Evolutionary conservation across 2,329 filamentous ascomycete genomes (phyloP).

Genomic region (Fusarium transvaalense): DNA sequence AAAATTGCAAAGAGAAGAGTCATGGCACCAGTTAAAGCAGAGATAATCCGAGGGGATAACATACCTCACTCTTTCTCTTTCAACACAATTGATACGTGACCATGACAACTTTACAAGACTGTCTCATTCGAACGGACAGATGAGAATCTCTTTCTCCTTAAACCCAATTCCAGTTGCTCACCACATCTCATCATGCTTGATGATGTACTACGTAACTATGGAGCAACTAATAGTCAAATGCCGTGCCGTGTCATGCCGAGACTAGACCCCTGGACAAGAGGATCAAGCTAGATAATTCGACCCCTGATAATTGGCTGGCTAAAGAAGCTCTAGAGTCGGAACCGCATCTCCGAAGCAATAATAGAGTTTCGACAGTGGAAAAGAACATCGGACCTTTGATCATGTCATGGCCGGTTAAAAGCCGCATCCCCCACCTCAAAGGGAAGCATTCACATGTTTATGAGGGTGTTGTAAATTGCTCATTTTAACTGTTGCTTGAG

Average conservation of each 20-base stretch:
- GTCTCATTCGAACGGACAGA: no score
- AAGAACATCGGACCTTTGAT: slow-evolving; percentile 2
- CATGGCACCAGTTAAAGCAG: no score
- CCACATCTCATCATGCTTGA: not conserved
- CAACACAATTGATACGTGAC: not conserved
- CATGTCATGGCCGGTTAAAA: slow-evolving; percentile 37
- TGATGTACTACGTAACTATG: not conserved
- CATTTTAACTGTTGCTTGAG: not conserved
- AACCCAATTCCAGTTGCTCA: no score
- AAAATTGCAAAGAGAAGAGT: no score
- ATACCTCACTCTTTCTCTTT: no score
- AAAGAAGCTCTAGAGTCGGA: not conserved
- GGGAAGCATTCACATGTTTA: slow-evolving; percentile 10
- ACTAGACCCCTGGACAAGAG: not conserved
- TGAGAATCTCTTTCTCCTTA: no score
- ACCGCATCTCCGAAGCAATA: slow-evolving; percentile 24
- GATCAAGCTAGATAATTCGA: slow-evolving; percentile 26
- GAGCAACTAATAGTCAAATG: slow-evolving; percentile 1
- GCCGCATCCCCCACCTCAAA: slow-evolving; percentile 32
- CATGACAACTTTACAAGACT: no score
- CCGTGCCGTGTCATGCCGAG: slow-evolving; percentile 17
- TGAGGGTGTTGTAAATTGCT: not conserved
- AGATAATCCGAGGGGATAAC: no score
- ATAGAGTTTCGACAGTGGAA: slow-evolving; percentile 8
- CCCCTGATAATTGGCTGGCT: slow-evolving; percentile 22